These are phyloP conservation scores for Cercospora sesami DNA, from an alignment of 2,329 filamentous ascomycete genomes.

Conservation along the genomic window DNA sequence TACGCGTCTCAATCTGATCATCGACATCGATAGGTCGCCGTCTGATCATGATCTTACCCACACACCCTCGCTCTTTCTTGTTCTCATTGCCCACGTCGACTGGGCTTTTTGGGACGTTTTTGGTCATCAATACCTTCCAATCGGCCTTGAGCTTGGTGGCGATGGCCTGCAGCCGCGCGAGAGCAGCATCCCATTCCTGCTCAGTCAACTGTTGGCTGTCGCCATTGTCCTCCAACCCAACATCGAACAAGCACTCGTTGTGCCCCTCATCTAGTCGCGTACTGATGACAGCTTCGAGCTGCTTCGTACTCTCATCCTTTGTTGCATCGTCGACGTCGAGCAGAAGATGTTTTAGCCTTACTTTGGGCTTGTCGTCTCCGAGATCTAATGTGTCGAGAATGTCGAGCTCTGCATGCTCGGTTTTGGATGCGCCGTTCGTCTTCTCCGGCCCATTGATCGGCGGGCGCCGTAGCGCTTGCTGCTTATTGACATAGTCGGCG, in stretches of 20 bases:
- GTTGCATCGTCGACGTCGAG: conserved; percentile 54
- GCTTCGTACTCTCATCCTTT: conserved; percentile 58
- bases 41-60: conserved; percentile 84
- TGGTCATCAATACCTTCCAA: conserved; percentile 81
- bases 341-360: conserved; percentile 74
- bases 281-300: conserved; percentile 66
- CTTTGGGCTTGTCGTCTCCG: conserved; percentile 66
- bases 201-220: conserved; percentile 76
- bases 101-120: conserved; percentile 73
- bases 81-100: conserved; percentile 65
- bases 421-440: conserved; percentile 52
- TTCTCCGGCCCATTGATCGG: conserved; percentile 34
- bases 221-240: conserved; percentile 87
- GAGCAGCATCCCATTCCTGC: conserved; percentile 72
- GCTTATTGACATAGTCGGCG: conserved; percentile 93
- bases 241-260: conserved; percentile 86
- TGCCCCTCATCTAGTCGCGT: conserved; percentile 76
- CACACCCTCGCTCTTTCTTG: conserved; percentile 70
- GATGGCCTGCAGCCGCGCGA: conserved; percentile 64
- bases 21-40: conserved; percentile 72
- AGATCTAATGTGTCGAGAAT: conserved; percentile 78
- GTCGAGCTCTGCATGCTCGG: conserved; percentile 83
- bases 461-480: conserved; percentile 69
- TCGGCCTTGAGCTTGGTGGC: conserved; percentile 68
- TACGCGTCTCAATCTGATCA: conserved; percentile 89